Conservation (phyloP, 257 asterid genomes). For the Solanum sitiens region DNA sequence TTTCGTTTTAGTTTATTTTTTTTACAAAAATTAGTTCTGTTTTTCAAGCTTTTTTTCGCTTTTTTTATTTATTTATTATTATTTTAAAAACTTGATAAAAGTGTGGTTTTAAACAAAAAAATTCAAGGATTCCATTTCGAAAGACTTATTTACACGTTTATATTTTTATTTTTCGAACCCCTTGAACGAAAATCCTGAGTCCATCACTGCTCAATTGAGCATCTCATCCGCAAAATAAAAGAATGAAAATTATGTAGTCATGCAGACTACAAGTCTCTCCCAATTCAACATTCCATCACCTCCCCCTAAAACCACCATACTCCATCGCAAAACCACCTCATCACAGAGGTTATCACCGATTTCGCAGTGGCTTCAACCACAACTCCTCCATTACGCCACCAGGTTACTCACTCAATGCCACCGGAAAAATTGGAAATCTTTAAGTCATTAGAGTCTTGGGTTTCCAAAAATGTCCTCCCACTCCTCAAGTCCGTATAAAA, state of each 20-base stretch:
- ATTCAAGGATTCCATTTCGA: no score
- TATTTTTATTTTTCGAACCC: no score
- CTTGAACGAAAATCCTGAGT: no score
- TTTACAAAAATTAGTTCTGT: no score
- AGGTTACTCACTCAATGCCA: slow-evolving; percentile 14
- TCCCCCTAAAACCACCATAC: neutral
- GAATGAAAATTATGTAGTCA: neutral
- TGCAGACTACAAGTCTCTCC: slow-evolving; percentile 1
- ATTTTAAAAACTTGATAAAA: no score
- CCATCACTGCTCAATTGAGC: neutral
- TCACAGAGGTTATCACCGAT: neutral
- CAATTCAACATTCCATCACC: neutral
- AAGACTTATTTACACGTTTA: no score
- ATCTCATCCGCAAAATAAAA: no score
- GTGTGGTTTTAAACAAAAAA: no score
- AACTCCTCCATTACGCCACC: neutral
- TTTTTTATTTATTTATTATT: no score
- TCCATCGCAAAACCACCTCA: neutral
- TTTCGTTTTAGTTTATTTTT: no score
- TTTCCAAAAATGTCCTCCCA: slow-evolving; percentile 3
- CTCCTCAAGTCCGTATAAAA: slow-evolving; percentile 21
- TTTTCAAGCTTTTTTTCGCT: no score
- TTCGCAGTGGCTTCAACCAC: neutral
- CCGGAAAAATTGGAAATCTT: slow-evolving; percentile 12
- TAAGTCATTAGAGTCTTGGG: slow-evolving; percentile 32